Evolutionary conservation across 805 yeast species (phyloP), one percentile per base, ranked within the genome.

Genomic region (Henningerozyma blattae): DNA sequence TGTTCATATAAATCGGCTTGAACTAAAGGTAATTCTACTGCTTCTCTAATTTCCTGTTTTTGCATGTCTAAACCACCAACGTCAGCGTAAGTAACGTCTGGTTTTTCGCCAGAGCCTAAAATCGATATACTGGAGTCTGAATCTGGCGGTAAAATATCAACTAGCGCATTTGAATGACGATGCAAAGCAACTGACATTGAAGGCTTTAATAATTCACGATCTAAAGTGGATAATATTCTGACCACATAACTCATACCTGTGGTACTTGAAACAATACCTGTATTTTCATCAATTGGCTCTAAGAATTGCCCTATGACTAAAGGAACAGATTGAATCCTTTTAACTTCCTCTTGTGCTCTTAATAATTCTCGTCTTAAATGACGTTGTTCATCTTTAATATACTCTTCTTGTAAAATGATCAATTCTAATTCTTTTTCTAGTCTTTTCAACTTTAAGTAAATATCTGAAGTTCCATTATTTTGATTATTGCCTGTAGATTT

Each of bases 21-120:
- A 13, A 94, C 81, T 50, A 91, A 70, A 10, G 98, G 98, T 47
- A 91, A 69, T 60, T 91, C 98, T 13, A 91, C 97, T 2, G 98
- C 98, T 63, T 91, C 99, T 53, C 96, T 75, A 43, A 91, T 91
- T 64, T 91, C 99, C 61, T 93, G 98, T 51, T 91, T 93, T 61
- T 91, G 99, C 94, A 91, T 86, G 59, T 91, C 98, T 56, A 91
- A 68, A 27, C 98, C 99, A 61, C 99, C 99, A 36, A 91, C 96
- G 58, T 91, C 98, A 22, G 95, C 94, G 52, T 91, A 91, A 2
- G 95, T 77, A 27, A 82, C 91, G 52, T 81, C 87, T 17, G 93
- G 94, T 54, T 81, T 83, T 61, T 93, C 95, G 48, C 84, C 82
- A 28, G 89, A 94, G 22, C 95, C 93, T 49, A 91, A 80, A 57